Conservation (phyloP, 768 basidiomycete genomes). For the Boletus sp. region DNA sequence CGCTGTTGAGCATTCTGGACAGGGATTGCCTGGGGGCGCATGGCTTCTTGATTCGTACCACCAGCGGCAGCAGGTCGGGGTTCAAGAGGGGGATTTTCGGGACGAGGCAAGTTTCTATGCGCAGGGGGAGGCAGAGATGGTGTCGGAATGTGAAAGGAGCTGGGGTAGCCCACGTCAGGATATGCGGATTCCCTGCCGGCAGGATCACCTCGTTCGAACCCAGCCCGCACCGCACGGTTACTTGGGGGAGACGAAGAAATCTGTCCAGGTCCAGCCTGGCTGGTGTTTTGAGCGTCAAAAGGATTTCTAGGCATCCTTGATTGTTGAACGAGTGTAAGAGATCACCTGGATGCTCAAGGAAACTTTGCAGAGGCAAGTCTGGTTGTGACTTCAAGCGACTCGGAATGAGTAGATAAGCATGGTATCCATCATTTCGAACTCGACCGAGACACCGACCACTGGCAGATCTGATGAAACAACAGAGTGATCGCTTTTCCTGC, state of each 20-base stretch:
- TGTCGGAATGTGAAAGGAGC: conserved; percentile 8
- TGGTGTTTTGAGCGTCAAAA: conserved; percentile 1
- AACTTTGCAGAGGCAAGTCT: not conserved
- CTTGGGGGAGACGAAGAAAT: not conserved
- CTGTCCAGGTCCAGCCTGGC: conserved; percentile 25
- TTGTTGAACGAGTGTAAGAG: conserved; percentile 9
- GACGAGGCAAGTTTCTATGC: not conserved
- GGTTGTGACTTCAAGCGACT: not conserved
- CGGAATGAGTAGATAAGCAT: conserved; percentile 8
- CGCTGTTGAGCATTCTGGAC: conserved; percentile 25
- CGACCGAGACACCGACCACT: conserved; percentile 9
- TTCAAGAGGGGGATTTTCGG: not conserved
- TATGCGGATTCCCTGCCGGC: not conserved
- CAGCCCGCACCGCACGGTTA: not conserved
- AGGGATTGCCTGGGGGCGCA: conserved; percentile 17
- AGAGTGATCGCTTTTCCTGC: too few species aligned
- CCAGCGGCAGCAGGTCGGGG: conserved; percentile 1
- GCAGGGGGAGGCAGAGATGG: conserved; percentile 5
- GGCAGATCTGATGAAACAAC: not conserved
- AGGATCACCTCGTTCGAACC: not conserved
- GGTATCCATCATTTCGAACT: conserved; percentile 14
- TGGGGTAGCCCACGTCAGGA: conserved; percentile 7
- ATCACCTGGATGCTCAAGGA: conserved; percentile 18
- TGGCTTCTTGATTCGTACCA: not conserved
- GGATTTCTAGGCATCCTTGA: conserved; percentile 20